A percentile compares a stretch with the other conserved stretches of the same genome.
phyloP scores from a whole-genome alignment of 257 asterid species.

The Plectranthus barbatus region DNA sequence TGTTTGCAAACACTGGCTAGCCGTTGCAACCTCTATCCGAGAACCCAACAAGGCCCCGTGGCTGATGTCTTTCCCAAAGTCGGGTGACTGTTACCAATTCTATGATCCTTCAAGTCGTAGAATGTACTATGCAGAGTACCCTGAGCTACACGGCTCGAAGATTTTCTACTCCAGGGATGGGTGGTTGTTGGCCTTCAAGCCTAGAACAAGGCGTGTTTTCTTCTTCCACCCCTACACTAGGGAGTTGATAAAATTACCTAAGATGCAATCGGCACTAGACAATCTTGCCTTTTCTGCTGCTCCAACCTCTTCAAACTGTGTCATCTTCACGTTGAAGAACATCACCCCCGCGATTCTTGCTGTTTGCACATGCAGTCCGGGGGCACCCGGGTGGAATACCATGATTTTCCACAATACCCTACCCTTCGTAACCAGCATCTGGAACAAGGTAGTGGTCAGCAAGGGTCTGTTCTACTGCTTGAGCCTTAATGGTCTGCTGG shows the following conservation, averaged over 20 bases:
- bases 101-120: slow-evolving; percentile 61
- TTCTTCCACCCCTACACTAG: slow-evolving; percentile 66
- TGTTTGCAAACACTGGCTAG: slow-evolving; percentile 64
- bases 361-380: slow-evolving; percentile 59
- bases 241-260: slow-evolving; percentile 45
- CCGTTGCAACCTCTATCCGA: slow-evolving; percentile 48
- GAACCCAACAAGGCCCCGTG: slow-evolving; percentile 54
- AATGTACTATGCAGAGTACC: slow-evolving; percentile 48
- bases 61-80: slow-evolving; percentile 68
- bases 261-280: slow-evolving; percentile 36
- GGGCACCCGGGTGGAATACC: slow-evolving; percentile 51
- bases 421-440: slow-evolving; percentile 60
- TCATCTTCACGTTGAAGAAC: slow-evolving; percentile 55
- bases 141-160: slow-evolving; percentile 52
- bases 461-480: slow-evolving; percentile 59
- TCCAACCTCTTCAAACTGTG: slow-evolving; percentile 58
- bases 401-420: slow-evolving; percentile 37
- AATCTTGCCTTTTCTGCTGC: slow-evolving; percentile 63
- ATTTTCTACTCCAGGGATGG: slow-evolving; percentile 67
- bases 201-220: slow-evolving; percentile 35
- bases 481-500: slow-evolving; percentile 64
- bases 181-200: slow-evolving; percentile 68
- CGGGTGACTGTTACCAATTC: slow-evolving; percentile 56
- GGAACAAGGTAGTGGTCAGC: slow-evolving; percentile 65
- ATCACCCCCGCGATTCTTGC: slow-evolving; percentile 44